Evolutionary conservation across 805 yeast species (phyloP).

Genomic region (Lipomyces mesembrius): DNA sequence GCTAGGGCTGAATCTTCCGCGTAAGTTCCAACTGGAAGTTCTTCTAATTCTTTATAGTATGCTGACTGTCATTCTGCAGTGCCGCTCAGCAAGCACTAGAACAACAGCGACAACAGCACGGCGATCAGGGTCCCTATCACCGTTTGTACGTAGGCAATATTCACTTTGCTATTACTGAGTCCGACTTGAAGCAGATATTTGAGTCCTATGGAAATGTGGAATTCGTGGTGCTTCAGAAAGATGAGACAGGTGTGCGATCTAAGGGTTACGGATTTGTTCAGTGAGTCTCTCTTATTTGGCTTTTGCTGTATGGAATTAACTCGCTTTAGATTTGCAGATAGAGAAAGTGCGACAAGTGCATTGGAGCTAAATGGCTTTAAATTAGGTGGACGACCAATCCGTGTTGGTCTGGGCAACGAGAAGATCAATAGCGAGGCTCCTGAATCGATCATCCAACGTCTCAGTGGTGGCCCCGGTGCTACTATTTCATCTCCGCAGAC

Average conservation of each 20-base stretch:
- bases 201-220: slow-evolving; percentile 68
- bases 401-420: slow-evolving; percentile 42
- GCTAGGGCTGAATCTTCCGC: slow-evolving; percentile 39
- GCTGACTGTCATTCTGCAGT: slow-evolving; percentile 11
- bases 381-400: slow-evolving; percentile 42
- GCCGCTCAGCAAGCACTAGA: slow-evolving; percentile 37
- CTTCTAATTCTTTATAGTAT: not conserved
- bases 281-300: slow-evolving; percentile 43
- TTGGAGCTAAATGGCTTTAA: slow-evolving; percentile 43
- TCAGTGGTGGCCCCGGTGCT: slow-evolving; percentile 24
- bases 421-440: slow-evolving; percentile 34
- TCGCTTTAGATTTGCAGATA: slow-evolving; percentile 24
- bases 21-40: slow-evolving; percentile 15
- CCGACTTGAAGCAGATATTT: slow-evolving; percentile 72
- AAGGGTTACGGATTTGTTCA: slow-evolving; percentile 87
- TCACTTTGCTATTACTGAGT: slow-evolving; percentile 56
- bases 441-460: slow-evolving; percentile 30
- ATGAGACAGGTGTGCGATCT: slow-evolving; percentile 75
- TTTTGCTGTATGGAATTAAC: slow-evolving; percentile 1
- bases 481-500: slow-evolving; percentile 10
- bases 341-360: slow-evolving; percentile 41
- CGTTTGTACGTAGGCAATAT: slow-evolving; percentile 45
- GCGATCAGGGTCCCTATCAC: slow-evolving; percentile 30
- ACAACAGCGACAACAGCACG: slow-evolving; percentile 28
- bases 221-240: slow-evolving; percentile 85